A percentile compares a stretch with the other conserved stretches of the same genome.
phyloP scores from a whole-genome alignment of 192 early-diverging fungal genomes.

The Gryganskiella cystojenkinii region DNA sequence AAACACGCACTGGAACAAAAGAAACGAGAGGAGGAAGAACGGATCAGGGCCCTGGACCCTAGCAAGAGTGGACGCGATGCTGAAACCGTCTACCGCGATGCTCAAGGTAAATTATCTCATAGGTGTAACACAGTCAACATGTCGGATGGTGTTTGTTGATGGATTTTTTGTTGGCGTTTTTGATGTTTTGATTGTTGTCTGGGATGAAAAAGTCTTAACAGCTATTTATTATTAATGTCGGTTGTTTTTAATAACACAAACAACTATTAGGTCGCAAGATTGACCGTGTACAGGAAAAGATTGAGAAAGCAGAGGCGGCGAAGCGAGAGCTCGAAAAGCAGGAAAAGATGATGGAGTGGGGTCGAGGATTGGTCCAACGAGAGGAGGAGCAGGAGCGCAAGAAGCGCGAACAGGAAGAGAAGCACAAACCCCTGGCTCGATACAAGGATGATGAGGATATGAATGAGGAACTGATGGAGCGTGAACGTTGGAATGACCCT shows the following conservation, averaged over 20 bases:
- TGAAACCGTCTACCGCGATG: conserved; percentile 55
- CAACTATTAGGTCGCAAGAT: conserved; percentile 57
- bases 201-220: no score
- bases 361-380: conserved; percentile 64
- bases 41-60: conserved; percentile 18
- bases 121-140: no score
- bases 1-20: conserved; percentile 23
- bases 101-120: conserved; percentile 37
- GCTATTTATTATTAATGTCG: no score
- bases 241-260: no score
- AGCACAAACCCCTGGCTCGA: conserved; percentile 63
- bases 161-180: background rate
- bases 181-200: conserved; percentile 2
- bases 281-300: conserved; percentile 54
- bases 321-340: conserved; percentile 60
- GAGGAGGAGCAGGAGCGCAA: conserved; percentile 54
- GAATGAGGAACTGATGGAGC: conserved; percentile 69
- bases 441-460: conserved; percentile 71
- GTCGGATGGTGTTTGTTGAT: background rate
- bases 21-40: conserved; percentile 15
- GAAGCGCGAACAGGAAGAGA: conserved; percentile 53
- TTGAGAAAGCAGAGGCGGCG: conserved; percentile 56
- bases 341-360: conserved; percentile 68
- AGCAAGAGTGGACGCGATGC: conserved; percentile 42
- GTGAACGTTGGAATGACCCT: conserved; percentile 73